Conservation (phyloP, 2,329 filamentous ascomycete species). For the Trichoderma semiorbis region DNA sequence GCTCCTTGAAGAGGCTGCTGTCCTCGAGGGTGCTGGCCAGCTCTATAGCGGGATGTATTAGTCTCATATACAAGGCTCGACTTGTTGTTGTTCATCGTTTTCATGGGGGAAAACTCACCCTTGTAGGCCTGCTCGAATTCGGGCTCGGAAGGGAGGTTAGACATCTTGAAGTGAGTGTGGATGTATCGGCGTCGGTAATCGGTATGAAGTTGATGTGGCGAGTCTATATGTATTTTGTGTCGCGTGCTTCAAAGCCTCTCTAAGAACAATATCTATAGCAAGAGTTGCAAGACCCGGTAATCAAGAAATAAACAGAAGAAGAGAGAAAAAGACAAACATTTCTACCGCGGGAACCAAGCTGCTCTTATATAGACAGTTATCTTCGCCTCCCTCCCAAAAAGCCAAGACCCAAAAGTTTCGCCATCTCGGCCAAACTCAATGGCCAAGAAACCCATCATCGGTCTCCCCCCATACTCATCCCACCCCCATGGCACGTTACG, state of each 20-base stretch:
- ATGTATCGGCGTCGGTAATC: background rate
- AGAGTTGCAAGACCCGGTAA: background rate
- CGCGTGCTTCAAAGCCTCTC: background rate
- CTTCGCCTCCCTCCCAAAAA: background rate
- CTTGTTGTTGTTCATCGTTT: background rate
- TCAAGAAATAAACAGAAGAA: background rate
- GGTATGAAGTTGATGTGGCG: background rate
- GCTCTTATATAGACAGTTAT: background rate
- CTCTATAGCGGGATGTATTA: constrained; percentile 52
- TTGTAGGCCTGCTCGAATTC: constrained; percentile 99
- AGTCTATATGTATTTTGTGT: background rate
- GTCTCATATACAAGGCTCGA: background rate
- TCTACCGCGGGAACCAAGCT: background rate
- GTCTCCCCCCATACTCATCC: background rate
- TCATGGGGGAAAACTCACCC: constrained; percentile 52
- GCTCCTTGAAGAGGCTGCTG: constrained; percentile 86
- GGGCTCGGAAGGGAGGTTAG: constrained; percentile 81
- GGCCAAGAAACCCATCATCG: background rate
- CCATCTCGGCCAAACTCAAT: constrained; percentile 2
- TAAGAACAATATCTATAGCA: background rate
- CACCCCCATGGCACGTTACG: constrained; percentile 8
- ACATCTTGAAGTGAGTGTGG: constrained; percentile 52
- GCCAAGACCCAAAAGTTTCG: background rate
- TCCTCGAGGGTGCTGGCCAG: constrained; percentile 92
- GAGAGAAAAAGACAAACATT: background rate